phyloP scores from a whole-genome alignment of 1,284 basidiomycete species.

The Leccinum huronense region DNA sequence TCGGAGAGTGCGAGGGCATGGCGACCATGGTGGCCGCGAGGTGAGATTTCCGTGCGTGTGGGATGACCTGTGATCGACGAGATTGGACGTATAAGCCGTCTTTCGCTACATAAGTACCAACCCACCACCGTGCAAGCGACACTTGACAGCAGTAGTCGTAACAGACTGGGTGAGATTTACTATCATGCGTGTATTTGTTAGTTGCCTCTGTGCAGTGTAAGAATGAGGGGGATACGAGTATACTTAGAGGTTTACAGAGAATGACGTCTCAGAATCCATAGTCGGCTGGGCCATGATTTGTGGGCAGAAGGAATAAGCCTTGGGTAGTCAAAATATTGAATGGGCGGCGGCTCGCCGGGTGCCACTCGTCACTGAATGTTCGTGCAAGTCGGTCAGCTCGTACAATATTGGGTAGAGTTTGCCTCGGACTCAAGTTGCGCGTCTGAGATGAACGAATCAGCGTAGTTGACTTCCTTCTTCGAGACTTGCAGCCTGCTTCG shows the following conservation, averaged over 20 bases:
- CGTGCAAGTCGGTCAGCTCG: not conserved
- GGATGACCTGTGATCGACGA: too few species aligned
- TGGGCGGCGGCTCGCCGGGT: too few species aligned
- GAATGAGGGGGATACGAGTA: not conserved
- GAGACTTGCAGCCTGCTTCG: not conserved
- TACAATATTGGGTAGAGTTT: not conserved
- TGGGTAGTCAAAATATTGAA: too few species aligned
- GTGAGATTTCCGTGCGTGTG: too few species aligned
- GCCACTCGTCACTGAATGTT: not conserved
- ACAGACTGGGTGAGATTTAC: not conserved
- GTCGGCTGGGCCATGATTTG: not conserved
- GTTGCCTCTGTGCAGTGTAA: not conserved
- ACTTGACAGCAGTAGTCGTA: not conserved
- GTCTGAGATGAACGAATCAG: not conserved
- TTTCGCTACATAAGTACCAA: too few species aligned
- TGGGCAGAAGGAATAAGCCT: not conserved
- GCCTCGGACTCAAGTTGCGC: not conserved
- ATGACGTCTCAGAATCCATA: not conserved
- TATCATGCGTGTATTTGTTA: not conserved
- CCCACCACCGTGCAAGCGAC: not conserved
- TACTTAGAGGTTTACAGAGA: not conserved
- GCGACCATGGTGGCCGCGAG: too few species aligned
- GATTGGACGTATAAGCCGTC: too few species aligned
- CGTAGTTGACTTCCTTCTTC: not conserved
- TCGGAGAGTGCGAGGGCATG: too few species aligned